Base-by-base conservation (phyloP, 1,139 yeast species). In the Pichia sp. region DNA sequence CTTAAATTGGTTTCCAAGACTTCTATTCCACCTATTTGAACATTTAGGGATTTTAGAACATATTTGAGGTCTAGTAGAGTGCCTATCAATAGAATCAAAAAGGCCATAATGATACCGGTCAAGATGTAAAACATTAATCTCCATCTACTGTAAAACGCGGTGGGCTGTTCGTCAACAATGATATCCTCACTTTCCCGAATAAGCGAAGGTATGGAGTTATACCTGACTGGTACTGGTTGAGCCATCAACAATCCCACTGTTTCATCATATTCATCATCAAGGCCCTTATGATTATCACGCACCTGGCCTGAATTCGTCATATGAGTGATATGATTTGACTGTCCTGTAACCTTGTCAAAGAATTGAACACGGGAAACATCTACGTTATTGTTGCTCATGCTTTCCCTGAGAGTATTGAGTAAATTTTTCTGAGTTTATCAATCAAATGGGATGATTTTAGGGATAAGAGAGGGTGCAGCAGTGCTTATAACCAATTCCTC, bases 91-190 rank as follows among this genome's bases (percentile, higher is more conserved):
- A 45, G 1, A 11, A 50, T 6, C 32, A 34, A 19, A 43, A 40
- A 2, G n/a, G 45, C 8, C 1, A 43, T n/a, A 10, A 51, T 13
- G 4, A 54, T 4, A n/a, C 26, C 41, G 36, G 44, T 16, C 10
- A 16, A 10, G 6, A 29, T 23, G 23, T 55, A 46, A 8, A 53
- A 8, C 15, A 13, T 31, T 13, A 11, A n/a, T 19, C 36, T 51
- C 36, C 42, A 46, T 8, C 31, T 31, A 11, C 26, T 7, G 15
- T 55, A 52, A 32, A 45, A 54, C n/a, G 41, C 5, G 3, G 5
- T 19, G 3, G 55, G 57, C n/a, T 49, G 51, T 4, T 53, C 23
- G n/a, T 55, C 53, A 15, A 46, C 26, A 4, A 48, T 10, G 15
- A 53, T 29, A 32, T 47, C 30, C 29, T 50, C 50, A 36, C 41